phyloP scores from a whole-genome alignment of 805 yeast species.

The Hanseniaspora hatyaiensis region DNA sequence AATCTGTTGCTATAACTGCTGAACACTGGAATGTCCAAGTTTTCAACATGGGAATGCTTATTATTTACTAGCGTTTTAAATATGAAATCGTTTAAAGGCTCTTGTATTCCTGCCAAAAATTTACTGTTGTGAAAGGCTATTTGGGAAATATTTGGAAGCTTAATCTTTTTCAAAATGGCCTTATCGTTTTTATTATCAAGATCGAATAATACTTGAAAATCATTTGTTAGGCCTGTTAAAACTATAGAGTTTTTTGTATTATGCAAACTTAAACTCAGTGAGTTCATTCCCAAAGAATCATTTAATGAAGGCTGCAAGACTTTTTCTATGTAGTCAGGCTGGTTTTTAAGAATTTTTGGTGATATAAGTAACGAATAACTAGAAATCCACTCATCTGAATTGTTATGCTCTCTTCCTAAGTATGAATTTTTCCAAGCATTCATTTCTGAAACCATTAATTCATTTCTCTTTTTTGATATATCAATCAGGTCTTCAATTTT shows the following conservation, averaged over 20 bases:
- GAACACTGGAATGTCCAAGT: constrained; percentile 25
- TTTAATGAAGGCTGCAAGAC: constrained; percentile 18
- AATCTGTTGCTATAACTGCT: constrained; percentile 27
- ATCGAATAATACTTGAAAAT: constrained; percentile 7
- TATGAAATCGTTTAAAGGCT: constrained; percentile 28
- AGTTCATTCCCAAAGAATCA: constrained; percentile 14
- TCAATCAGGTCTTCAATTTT: constrained; percentile 24
- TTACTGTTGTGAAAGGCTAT: constrained; percentile 29
- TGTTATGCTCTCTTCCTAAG: constrained; percentile 28
- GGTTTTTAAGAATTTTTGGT: constrained; percentile 23
- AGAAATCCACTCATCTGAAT: constrained; percentile 6
- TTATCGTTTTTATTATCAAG: background rate
- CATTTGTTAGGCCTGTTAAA: constrained; percentile 3
- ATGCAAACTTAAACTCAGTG: constrained; percentile 9
- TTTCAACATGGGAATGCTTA: constrained; percentile 22
- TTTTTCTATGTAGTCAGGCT: constrained; percentile 23
- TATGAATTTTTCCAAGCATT: constrained; percentile 23
- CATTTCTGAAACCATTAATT: constrained; percentile 28
- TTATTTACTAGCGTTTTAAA: constrained; percentile 27
- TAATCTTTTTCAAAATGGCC: constrained; percentile 6
- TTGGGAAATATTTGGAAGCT: constrained; percentile 16
- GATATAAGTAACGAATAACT: constrained; percentile 19
- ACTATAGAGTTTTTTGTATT: constrained; percentile 12
- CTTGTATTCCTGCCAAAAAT: constrained; percentile 26
- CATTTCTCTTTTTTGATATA: constrained; percentile 28